Conservation (phyloP, 108 stramenopile species). For the Bacterosira constricta region DNA sequence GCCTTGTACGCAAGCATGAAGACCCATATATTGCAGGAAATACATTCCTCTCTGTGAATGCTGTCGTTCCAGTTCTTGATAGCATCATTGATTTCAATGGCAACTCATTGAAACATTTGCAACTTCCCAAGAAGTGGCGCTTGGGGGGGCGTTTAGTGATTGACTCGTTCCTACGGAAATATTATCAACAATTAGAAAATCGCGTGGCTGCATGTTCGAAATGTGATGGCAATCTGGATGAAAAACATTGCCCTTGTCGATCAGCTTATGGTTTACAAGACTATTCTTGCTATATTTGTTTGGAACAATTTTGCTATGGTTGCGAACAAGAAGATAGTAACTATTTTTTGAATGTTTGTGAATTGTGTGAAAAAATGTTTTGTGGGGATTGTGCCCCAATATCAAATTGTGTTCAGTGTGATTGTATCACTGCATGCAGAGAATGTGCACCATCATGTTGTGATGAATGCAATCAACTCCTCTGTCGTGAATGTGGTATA, state of each 20-base stretch:
- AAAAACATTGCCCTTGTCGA: not conserved
- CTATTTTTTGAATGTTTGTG: not conserved
- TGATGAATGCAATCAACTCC: conserved; percentile 1
- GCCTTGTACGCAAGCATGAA: not conserved
- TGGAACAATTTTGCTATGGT: conserved; percentile 3
- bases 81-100: conserved; percentile 21
- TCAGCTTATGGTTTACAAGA: not conserved
- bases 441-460: not conserved
- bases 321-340: not conserved
- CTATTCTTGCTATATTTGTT: conserved; percentile 20
- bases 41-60: not conserved
- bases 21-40: not conserved
- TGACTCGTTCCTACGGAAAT: conserved; percentile 5
- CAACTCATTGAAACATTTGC: conserved; percentile 12
- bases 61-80: conserved; percentile 20
- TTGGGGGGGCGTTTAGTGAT: not conserved
- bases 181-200: not conserved
- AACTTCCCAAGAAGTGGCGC: conserved; percentile 14
- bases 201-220: not conserved
- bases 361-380: conserved; percentile 1
- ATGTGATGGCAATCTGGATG: not conserved
- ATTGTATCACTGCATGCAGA: not conserved
- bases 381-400: conserved; percentile 4
- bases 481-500: not conserved
- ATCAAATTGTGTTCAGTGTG: not conserved